A percentile compares a stretch with the other conserved stretches of the same genome.
Conservation (phyloP, 2,329 filamentous ascomycete species). For the Escovopsis sp. region DNA sequence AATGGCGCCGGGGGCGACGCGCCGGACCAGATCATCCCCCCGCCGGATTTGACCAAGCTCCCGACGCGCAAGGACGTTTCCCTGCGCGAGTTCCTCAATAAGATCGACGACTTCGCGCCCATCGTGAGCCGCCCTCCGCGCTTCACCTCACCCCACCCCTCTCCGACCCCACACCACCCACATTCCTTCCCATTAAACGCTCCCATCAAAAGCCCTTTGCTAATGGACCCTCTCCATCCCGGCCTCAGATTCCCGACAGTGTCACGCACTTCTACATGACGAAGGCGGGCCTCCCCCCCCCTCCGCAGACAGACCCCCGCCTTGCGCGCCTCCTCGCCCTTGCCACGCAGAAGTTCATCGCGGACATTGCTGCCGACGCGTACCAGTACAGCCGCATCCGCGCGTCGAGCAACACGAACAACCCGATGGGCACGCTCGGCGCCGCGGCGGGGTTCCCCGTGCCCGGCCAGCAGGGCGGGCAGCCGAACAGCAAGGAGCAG, state of each 20-base stretch:
- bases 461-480: slow-evolving; percentile 44
- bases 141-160: no score
- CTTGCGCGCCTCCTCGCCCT: slow-evolving; percentile 87
- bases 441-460: slow-evolving; percentile 55
- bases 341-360: slow-evolving; percentile 97
- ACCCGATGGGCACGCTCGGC: slow-evolving; percentile 76
- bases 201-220: no score
- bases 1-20: slow-evolving; percentile 14
- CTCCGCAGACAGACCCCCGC: slow-evolving; percentile 76
- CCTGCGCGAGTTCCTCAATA: slow-evolving; percentile 78
- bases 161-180: no score
- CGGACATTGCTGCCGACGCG: slow-evolving; percentile 90
- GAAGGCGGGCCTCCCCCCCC: slow-evolving; percentile 82
- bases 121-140: slow-evolving; percentile 48
- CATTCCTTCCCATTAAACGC: no score
- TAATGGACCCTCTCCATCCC: no score
- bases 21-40: slow-evolving; percentile 29
- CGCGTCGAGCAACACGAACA: slow-evolving; percentile 73
- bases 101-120: slow-evolving; percentile 97
- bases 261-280: slow-evolving; percentile 98
- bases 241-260: slow-evolving; percentile 76
- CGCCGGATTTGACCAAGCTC: slow-evolving; percentile 41
- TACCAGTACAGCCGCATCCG: slow-evolving; percentile 97
- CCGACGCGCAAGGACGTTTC: slow-evolving; percentile 82
- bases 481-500: slow-evolving; percentile 40